Evolutionary conservation across 805 yeast genomes (phyloP), one percentile per base, ranked within the genome.

Genomic region (Wilhelminamyces savonicus): DNA sequence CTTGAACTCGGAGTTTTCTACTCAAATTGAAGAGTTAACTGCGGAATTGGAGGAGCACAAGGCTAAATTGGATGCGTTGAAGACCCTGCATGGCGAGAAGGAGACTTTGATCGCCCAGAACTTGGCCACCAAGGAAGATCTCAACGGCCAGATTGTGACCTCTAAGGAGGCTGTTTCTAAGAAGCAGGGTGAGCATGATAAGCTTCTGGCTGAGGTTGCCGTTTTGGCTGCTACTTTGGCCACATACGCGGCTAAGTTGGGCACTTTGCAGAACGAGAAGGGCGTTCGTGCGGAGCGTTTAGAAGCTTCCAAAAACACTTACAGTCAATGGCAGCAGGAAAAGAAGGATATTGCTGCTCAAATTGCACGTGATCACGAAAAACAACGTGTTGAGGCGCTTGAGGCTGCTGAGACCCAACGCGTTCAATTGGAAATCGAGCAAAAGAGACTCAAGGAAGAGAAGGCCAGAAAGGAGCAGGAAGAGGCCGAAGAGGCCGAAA

Each of bases 161-260:
- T 49, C 61, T 21, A 54, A 59, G 29, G 62, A 65, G 34, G 56
- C 45, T 4, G 52, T 59, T 14, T 59, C 55, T 13, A 52, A 56
- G 19, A 58, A 62, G 45, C 59, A 66, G 37, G 50, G 45, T n/a
- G 39, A 46, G 13, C 67, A 66, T 33, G 54, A 47, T 18, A 48
- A 46, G 19, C 52, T 71, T 32, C 41, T 52, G 6, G 59, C 57
- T 11, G 77, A 72, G 44, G 64, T 71, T 28, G 66, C 61, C 25
- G 51, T 56, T 13, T 53, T 74, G 36, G 59, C 61, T 21, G 50
- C 57, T 7, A 57, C 65, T 27, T 57, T 71, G 15, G 62, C 60
- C 25, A 66, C 69, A 3, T 74, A 67, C 43, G 52, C 64, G 16
- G 54, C 71, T 18, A 67, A 67, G 38, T 54, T 71, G 35, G 41